phyloP scores from a whole-genome alignment of 805 yeast species.

The Metschnikowia aberdeeniae region DNA sequence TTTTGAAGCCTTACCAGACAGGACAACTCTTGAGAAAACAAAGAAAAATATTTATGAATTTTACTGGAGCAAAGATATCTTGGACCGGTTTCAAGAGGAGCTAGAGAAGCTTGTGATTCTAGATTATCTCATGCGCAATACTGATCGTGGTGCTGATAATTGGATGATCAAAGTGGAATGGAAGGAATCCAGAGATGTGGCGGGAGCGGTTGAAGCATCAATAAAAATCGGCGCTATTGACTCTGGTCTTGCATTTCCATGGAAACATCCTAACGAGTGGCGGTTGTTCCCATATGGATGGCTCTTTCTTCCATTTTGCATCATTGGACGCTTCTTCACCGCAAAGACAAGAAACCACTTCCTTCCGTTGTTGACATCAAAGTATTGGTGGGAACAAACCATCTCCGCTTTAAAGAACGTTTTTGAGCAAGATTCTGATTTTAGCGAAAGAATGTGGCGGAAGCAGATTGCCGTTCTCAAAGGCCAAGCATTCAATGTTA shows the following conservation, averaged over 20 bases:
- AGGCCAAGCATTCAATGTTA: conserved; percentile 76
- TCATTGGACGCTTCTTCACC: conserved; percentile 68
- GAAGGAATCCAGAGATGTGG: conserved; percentile 13
- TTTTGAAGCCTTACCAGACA: conserved; percentile 12
- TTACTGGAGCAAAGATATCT: conserved; percentile 48
- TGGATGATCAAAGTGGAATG: conserved; percentile 70
- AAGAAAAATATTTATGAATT: conserved; percentile 23
- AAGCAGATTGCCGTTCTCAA: conserved; percentile 67
- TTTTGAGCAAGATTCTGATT: conserved; percentile 55
- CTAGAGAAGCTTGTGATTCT: conserved; percentile 65
- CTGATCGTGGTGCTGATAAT: conserved; percentile 71
- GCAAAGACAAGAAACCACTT: conserved; percentile 51
- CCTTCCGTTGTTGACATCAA: conserved; percentile 54
- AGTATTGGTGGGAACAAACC: conserved; percentile 68
- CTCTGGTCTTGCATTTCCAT: conserved; percentile 70
- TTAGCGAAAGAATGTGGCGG: conserved; percentile 61
- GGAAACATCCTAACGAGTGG: conserved; percentile 84
- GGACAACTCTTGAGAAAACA: neutral
- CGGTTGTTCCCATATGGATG: conserved; percentile 76
- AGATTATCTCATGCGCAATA: conserved; percentile 70
- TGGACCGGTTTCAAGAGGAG: conserved; percentile 54
- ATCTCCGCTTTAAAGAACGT: conserved; percentile 43
- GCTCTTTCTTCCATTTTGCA: conserved; percentile 59
- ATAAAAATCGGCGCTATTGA: conserved; percentile 68
- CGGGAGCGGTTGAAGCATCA: conserved; percentile 5